Evolutionary conservation across 2,329 filamentous ascomycete species (phyloP), one percentile per base, ranked within the genome.

Genomic region (Escovopsis weberi): DNA sequence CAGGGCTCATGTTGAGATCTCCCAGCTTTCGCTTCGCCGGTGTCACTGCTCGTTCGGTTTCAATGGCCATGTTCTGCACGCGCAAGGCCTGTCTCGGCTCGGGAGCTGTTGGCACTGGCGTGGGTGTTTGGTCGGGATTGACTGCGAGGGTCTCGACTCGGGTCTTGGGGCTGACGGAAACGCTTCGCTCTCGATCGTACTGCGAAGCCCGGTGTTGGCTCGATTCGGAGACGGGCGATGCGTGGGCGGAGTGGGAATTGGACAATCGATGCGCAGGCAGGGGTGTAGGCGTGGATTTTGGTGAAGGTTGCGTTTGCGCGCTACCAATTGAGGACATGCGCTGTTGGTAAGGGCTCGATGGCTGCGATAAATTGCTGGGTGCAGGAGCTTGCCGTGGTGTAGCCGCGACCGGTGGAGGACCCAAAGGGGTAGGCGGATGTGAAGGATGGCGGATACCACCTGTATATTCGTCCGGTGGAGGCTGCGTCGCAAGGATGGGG

Each of bases 91-190:
- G 40, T 45, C 50, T 57, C 32, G 48, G 49, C 26, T 59, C 57
- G 44, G 48, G 48, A 33, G 58, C 59, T 26, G 48, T 43, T 11
- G 53, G 44, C 18, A 46, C 46, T 12, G 40, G 45, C 39, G 48
- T 47, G 36, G 50, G 15, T 2, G 35, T 37, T 19, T 23, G 52
- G 40, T 65, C 63, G 37, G 62, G 53, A 52, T 59, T 68, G 55
- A 60, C 69, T 45, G 64, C 65, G 33, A 75, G 55, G 50, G 70
- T 75, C 34, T 69, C 64, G 12, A 80, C 64, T 48, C 74, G 69
- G 33, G 83, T 86, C 62, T 85, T 87, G 28, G 85, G 85, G 57
- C 83, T 89, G 40, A 89, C 76, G 54, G 82, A 88, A 42, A 82
- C 59, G 56, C 80, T 85, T 40, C 73, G 68, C 47, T 84, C 82